Evolutionary conservation across 768 basidiomycete genomes (phyloP).

Genomic region (Lentinula detonsa): DNA sequence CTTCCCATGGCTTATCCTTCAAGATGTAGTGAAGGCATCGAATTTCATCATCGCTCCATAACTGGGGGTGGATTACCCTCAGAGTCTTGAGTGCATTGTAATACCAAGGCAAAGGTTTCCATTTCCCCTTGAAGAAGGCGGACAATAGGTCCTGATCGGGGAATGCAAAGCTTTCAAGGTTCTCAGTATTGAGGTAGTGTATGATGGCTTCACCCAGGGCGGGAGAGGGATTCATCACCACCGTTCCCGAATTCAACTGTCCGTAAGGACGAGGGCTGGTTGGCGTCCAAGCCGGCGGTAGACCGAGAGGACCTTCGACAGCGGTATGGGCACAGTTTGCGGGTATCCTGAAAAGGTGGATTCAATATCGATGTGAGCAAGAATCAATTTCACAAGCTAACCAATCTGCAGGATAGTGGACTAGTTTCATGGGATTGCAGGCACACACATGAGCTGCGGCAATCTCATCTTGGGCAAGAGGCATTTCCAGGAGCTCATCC

Average conservation of each 20-base stretch:
- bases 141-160: conserved; percentile 93
- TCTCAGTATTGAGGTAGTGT: conserved; percentile 42
- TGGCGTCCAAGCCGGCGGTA: conserved; percentile 26
- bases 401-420: conserved; percentile 92
- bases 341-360: conserved; percentile 62
- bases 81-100: conserved; percentile 95
- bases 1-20: conserved; percentile 81
- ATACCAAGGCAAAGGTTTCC: conserved; percentile 77
- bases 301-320: conserved; percentile 38
- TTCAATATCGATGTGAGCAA: background rate
- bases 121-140: conserved; percentile 68
- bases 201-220: conserved; percentile 47
- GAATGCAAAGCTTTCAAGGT: conserved; percentile 48
- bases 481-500: conserved; percentile 65
- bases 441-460: conserved; percentile 89
- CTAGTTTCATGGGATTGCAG: conserved; percentile 83
- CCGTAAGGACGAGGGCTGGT: conserved; percentile 64
- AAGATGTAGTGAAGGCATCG: conserved; percentile 86
- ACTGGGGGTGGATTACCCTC: conserved; percentile 55
- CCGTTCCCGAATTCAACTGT: conserved; percentile 88
- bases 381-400: conserved; percentile 22
- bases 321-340: conserved; percentile 81
- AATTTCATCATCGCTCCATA: conserved; percentile 87
- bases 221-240: conserved; percentile 75
- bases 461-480: conserved; percentile 63